Percentiles rank a stretch among this genome's conserved stretches.
These are phyloP conservation scores for Begonia fuchsioides DNA, from an alignment of 306 rosid species.

Conservation along the genomic window DNA sequence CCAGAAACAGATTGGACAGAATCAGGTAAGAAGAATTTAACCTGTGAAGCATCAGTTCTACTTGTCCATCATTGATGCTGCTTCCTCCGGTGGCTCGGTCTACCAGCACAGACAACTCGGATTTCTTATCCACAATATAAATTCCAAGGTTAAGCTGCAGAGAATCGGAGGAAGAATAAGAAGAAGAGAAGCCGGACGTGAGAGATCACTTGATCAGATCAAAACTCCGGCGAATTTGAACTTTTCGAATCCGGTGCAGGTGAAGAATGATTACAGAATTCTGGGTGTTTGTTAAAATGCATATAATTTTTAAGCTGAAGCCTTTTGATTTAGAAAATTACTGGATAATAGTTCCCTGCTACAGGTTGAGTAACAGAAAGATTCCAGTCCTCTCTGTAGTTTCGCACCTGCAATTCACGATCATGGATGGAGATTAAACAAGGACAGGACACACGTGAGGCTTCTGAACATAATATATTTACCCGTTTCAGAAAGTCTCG, in stretches of 20 bases:
- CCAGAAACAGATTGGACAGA: too few relatives aligned
- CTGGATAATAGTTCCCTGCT: constrained; percentile 93
- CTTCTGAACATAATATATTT: constrained; percentile 6
- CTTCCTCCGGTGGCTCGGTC: constrained; percentile 86
- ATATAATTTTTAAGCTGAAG: not conserved
- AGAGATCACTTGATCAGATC: too few relatives aligned
- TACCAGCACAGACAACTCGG: constrained; percentile 72
- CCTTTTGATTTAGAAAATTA: constrained; percentile 16
- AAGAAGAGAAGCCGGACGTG: not conserved
- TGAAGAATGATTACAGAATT: too few relatives aligned
- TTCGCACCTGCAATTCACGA: constrained; percentile 47
- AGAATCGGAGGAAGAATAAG: constrained; percentile 2
- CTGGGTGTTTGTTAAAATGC: too few relatives aligned
- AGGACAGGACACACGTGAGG: not conserved
- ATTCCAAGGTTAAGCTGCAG: constrained; percentile 78
- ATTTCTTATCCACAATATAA: constrained; percentile 41
- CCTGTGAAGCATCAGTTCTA: constrained; percentile 94
- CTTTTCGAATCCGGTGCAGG: too few relatives aligned
- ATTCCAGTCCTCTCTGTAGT: constrained; percentile 67
- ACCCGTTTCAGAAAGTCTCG: constrained; percentile 87
- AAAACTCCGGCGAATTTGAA: too few relatives aligned
- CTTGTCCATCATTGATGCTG: constrained; percentile 67
- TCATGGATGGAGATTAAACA: constrained; percentile 6
- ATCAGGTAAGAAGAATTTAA: constrained; percentile 6
- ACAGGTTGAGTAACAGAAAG: constrained; percentile 67